Conservation (phyloP, 2,329 filamentous ascomycete species). For the Septoria linicola region DNA sequence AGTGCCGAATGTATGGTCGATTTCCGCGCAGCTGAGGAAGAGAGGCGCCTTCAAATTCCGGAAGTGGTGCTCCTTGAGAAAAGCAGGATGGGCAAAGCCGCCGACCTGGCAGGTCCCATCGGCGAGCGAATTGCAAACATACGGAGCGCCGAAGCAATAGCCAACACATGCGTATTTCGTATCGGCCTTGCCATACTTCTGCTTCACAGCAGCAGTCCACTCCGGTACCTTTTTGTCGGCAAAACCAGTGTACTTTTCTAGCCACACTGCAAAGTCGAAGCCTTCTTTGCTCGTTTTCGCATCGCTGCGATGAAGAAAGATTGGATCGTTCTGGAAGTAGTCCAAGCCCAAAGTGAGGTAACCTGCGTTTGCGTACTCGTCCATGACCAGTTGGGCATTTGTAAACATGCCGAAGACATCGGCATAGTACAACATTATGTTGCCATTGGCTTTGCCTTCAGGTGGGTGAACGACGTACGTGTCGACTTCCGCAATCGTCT, state of each 20-base stretch:
- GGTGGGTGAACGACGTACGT: slow-evolving; percentile 26
- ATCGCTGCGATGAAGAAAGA: slow-evolving; percentile 27
- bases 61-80: slow-evolving; percentile 45
- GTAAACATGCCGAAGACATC: slow-evolving; percentile 30
- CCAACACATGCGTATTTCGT: slow-evolving; percentile 47
- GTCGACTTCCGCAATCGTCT: slow-evolving; percentile 24
- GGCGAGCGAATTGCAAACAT: slow-evolving; percentile 11
- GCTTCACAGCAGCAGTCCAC: slow-evolving; percentile 46
- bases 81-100: slow-evolving; percentile 54
- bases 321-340: slow-evolving; percentile 28
- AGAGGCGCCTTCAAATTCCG: slow-evolving; percentile 39
- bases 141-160: slow-evolving; percentile 23
- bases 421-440: slow-evolving; percentile 28
- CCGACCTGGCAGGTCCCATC: slow-evolving; percentile 42
- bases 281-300: slow-evolving; percentile 37
- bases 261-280: slow-evolving; percentile 54
- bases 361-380: slow-evolving; percentile 26
- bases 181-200: slow-evolving; percentile 37
- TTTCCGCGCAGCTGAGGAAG: slow-evolving; percentile 49
- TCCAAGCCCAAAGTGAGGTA: slow-evolving; percentile 26
- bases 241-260: slow-evolving; percentile 46
- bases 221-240: slow-evolving; percentile 46
- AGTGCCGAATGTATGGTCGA: slow-evolving; percentile 47
- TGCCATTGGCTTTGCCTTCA: slow-evolving; percentile 21
- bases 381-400: slow-evolving; percentile 28